Evolutionary conservation across 2,329 filamentous ascomycete genomes (phyloP).

Genomic region (Podosphaera fusca): DNA sequence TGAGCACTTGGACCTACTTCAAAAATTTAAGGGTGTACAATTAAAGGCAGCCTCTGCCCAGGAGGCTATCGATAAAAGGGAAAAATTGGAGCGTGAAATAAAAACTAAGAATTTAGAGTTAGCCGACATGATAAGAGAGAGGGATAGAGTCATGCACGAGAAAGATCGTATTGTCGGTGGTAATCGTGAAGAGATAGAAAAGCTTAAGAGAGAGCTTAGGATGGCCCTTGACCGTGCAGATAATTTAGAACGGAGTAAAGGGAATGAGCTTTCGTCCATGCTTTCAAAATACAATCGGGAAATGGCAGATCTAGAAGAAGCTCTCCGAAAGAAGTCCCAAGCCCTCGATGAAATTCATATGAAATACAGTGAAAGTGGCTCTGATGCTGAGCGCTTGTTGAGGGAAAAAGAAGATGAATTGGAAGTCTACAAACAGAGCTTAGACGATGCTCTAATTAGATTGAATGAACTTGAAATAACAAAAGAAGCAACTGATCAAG

Average conservation of each 20-base stretch:
- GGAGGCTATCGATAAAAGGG: constrained; percentile 81
- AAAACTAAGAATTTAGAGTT: constrained; percentile 99
- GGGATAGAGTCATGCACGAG: constrained; percentile 81
- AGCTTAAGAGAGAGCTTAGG: constrained; percentile 77
- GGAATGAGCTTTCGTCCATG: constrained; percentile 84
- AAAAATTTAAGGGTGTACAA: constrained; percentile 91
- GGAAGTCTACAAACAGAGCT: constrained; percentile 91
- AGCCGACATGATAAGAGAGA: constrained; percentile 93
- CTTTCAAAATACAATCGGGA: constrained; percentile 90
- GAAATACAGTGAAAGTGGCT: constrained; percentile 56
- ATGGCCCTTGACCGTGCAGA: constrained; percentile 82
- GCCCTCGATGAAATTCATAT: constrained; percentile 64
- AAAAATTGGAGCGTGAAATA: constrained; percentile 89
- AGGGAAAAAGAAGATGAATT: constrained; percentile 94
- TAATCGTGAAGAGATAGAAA: constrained; percentile 84
- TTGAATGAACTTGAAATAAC: constrained; percentile 67
- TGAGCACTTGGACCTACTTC: constrained; percentile 81
- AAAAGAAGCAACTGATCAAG: constrained; percentile 53
- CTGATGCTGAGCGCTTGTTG: constrained; percentile 64
- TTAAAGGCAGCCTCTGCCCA: constrained; percentile 92
- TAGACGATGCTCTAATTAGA: constrained; percentile 89
- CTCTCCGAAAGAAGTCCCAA: constrained; percentile 66
- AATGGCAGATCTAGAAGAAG: constrained; percentile 89
- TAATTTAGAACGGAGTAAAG: constrained; percentile 78
- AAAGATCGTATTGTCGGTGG: constrained; percentile 69